Evolutionary conservation across 1,284 basidiomycete species (phyloP).

Genomic region (Phellopilus nigrolimitatus): DNA sequence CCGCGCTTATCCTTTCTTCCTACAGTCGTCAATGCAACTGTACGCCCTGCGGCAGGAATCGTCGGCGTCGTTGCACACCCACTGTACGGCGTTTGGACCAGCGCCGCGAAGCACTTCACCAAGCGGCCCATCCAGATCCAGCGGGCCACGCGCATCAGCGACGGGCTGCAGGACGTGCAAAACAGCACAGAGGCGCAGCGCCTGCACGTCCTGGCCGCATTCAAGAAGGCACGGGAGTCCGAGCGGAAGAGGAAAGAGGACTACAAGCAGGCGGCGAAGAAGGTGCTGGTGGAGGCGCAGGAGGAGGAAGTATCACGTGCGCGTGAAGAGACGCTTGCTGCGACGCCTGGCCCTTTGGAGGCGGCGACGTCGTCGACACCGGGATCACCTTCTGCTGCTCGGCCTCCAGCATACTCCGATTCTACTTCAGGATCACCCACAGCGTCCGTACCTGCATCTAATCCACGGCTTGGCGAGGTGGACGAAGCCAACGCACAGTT

Average conservation of each 20-base stretch:
- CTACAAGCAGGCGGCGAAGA: constrained; percentile 34
- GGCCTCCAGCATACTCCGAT: not conserved
- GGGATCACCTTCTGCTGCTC: not conserved
- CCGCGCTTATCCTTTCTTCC: not conserved
- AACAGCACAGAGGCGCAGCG: constrained; percentile 32
- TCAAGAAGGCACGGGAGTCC: constrained; percentile 33
- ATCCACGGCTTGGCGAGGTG: not conserved
- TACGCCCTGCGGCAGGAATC: constrained; percentile 43
- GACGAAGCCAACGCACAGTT: constrained; percentile 32
- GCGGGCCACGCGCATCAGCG: constrained; percentile 32
- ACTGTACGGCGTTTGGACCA: constrained; percentile 38
- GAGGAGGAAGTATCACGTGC: constrained; percentile 12
- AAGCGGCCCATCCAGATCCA: constrained; percentile 31
- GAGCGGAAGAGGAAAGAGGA: constrained; percentile 29
- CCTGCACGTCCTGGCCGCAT: constrained; percentile 33
- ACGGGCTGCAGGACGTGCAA: constrained; percentile 35
- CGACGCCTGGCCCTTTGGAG: too few relatives aligned
- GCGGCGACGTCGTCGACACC: too few relatives aligned
- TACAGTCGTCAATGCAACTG: constrained; percentile 39
- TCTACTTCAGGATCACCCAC: not conserved
- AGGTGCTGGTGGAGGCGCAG: constrained; percentile 25
- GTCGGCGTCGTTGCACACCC: constrained; percentile 40
- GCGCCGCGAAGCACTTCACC: constrained; percentile 29
- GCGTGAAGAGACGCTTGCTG: not conserved
- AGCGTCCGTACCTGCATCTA: too few relatives aligned